These are phyloP conservation scores for Aurantiochytrium sp. DNA, from an alignment of 108 stramenopile species.

Conservation along the genomic window DNA sequence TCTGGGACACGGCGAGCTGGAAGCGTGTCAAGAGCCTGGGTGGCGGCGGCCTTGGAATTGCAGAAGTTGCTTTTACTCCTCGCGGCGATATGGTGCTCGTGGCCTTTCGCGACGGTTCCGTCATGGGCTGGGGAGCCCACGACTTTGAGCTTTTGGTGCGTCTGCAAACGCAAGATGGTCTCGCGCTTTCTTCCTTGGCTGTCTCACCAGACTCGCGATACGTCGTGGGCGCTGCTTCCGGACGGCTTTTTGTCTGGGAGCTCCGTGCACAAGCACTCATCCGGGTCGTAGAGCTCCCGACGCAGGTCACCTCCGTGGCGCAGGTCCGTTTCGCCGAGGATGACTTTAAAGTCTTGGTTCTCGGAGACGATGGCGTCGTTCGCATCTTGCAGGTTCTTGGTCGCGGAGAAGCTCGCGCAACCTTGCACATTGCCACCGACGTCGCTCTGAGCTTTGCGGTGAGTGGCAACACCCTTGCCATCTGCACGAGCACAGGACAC, in stretches of 20 bases:
- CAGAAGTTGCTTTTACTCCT: background rate
- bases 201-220: background rate
- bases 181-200: background rate
- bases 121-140: slow-evolving; percentile 7
- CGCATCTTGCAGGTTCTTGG: background rate
- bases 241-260: background rate
- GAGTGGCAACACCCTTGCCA: background rate
- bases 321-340: background rate
- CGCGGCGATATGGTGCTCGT: background rate
- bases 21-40: background rate
- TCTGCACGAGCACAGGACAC: background rate
- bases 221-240: background rate
- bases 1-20: slow-evolving; percentile 13
- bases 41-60: background rate
- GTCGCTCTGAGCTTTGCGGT: background rate
- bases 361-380: background rate
- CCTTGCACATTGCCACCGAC: background rate
- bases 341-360: background rate
- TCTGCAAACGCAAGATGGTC: background rate
- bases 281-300: background rate
- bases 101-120: background rate
- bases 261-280: background rate
- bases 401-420: background rate
- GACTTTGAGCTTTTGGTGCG: slow-evolving; percentile 3
- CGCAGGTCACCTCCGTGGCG: background rate